Evolutionary conservation across 495 filamentous ascomycete species (phyloP), one percentile per base, ranked within the genome.

Genomic region (Elaphomyces granulatus): DNA sequence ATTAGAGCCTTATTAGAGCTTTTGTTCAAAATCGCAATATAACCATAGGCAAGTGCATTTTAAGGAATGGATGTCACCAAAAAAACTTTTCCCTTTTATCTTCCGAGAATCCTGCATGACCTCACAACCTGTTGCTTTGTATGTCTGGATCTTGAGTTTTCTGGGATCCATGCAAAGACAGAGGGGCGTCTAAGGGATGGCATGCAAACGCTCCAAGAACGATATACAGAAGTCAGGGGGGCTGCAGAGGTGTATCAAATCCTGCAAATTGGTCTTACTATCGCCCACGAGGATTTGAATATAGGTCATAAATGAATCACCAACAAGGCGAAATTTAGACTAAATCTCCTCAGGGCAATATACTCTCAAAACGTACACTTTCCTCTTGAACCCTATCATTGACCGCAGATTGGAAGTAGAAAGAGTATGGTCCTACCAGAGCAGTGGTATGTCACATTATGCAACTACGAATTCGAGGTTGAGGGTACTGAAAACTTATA

Each of bases 231-330:
- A 35, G 61, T 64, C 21, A 83, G 75, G 52, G 55, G 59, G 18
- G 77, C 75, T 2, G 83, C 83, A 2, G 72, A 81, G 34, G 69
- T 66, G 10, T 90, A 77, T 44, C 75, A 81, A 45, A 66, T 87
- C 17, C 55, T 90, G 1, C 85, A 93, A 51, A 49, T 93, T 33
- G 85, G 85, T 1, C 53, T 93, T 40, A 86, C 81, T 0, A 74
- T 75, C 40, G 70, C 74, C 26, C 54, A 65, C 33, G 74, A 77
- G 42, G 69, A 78, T 40, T 37, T 54, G 10, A 52, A 69, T 1
- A 53, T 54, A 35, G 66, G 70, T 65, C 35, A 51, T 49, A 41
- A 21, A 20, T 44, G 16, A 1, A 8, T 8, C 45, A 45, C 42
- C 43, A 45, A 40, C 23, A 12, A 6, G 6, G 6, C 6, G 23